Evolutionary conservation across 2,329 filamentous ascomycete genomes (phyloP), one percentile per base, ranked within the genome.

Genomic region (Elsinoe fawcettii): DNA sequence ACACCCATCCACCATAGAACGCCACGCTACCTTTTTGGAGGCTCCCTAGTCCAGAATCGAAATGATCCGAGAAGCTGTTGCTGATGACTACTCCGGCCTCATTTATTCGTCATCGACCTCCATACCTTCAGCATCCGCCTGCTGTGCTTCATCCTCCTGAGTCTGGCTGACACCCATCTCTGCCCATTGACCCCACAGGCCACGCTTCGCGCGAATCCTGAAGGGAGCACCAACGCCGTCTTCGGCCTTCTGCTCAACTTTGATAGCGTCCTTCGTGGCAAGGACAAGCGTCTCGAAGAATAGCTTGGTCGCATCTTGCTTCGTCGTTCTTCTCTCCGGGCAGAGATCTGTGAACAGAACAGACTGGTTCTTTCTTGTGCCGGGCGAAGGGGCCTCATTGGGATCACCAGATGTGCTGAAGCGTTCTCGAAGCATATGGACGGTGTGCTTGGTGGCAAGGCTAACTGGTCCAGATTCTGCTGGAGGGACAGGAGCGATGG

Each of bases 231-330:
- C 91, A 23, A 97, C 80, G 12, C 80, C 81, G 60, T 85, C 77
- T 9, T 61, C 58, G 18, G 60, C 64, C 51, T 81, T 81, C 73
- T 99, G 93, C 69, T 97, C 92, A 23, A 97, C 90, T 74, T 96
- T 96, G 74, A 99, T 88, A 25, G 93, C 93, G 69, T 99, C 93
- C 75, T 99, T 99, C 41, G 93, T 99, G 4, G 92, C 93, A 47
- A 99, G 80, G 2, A 99, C 93, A 22, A 99, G 79, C 56, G 93
- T 86, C 74, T 99, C 93, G 66, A 99, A 99, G 76, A 99, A 99
- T 90, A 99, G 96, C 79, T 96, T 96, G 43, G 93, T 99, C 0
- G 93, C 93, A 66, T 97, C 93, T 7, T 87, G 87, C 71, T 89
- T 88, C 63, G 81, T 90, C 0, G 92, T 92, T 60, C 81, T 82